A percentile compares a stretch with the other conserved stretches of the same genome.
phyloP scores from a whole-genome alignment of 306 rosid species.

The Dryas alaskensis region DNA sequence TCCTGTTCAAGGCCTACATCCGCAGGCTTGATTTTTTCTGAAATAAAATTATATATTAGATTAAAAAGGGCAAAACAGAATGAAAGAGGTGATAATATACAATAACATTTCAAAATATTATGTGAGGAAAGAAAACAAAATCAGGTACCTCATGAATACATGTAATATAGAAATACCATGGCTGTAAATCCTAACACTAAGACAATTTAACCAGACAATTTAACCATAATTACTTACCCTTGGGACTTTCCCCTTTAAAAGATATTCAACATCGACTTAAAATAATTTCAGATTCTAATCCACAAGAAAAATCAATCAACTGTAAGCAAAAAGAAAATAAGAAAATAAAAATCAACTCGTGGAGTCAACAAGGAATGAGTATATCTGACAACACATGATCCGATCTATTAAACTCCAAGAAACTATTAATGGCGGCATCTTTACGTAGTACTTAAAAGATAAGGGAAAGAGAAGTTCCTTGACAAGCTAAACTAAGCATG shows the following conservation, averaged over 20 bases:
- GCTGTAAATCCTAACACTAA: neutral
- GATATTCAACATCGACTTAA: neutral
- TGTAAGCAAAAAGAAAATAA: neutral
- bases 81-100: neutral
- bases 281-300: neutral
- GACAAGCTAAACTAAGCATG: neutral
- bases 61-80: constrained; percentile 26
- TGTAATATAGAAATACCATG: neutral
- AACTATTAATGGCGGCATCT: no score
- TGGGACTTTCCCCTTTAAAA: neutral
- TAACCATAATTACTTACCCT: neutral
- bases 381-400: no score
- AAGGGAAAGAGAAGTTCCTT: neutral
- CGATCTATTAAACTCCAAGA: no score
- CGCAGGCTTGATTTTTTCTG: constrained; percentile 93
- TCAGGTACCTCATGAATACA: neutral
- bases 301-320: neutral
- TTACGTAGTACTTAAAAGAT: neutral
- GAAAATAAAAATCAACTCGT: neutral
- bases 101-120: constrained; percentile 4
- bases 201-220: neutral
- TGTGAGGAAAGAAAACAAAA: neutral
- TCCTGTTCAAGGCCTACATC: constrained; percentile 96
- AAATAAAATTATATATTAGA: constrained; percentile 26
- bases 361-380: neutral